A percentile compares a stretch with the other conserved stretches of the same genome.
Conservation (phyloP, 495 filamentous ascomycete genomes). For the Neurospora hispaniola region DNA sequence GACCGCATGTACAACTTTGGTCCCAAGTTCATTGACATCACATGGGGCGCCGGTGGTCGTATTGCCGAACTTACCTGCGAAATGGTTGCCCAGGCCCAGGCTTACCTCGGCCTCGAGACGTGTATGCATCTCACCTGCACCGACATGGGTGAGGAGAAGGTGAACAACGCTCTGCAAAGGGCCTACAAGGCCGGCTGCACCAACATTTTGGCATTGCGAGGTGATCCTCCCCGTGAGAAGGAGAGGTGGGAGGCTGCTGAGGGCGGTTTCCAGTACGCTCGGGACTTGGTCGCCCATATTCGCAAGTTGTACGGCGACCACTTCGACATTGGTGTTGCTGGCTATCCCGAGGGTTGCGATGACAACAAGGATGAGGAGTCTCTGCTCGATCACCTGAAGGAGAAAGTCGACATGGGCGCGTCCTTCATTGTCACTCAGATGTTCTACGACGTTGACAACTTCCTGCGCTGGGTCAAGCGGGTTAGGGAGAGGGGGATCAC, state of each 20-base stretch:
- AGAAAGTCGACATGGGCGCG: conserved; percentile 92
- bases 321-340: conserved; percentile 96
- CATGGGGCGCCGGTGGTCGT: conserved; percentile 93
- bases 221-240: conserved; percentile 89
- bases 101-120: conserved; percentile 93
- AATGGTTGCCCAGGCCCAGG: conserved; percentile 95
- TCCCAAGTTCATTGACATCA: conserved; percentile 94
- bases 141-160: conserved; percentile 86
- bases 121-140: conserved; percentile 99
- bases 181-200: conserved; percentile 95
- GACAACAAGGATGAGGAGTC: conserved; percentile 77
- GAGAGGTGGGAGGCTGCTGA: conserved; percentile 85
- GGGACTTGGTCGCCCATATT: conserved; percentile 90
- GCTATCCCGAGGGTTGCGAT: conserved; percentile 93
- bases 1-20: conserved; percentile 95
- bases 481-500: conserved; percentile 75
- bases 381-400: conserved; percentile 87
- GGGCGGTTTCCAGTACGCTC: conserved; percentile 82
- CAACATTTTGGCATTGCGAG: conserved; percentile 91
- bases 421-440: conserved; percentile 96
- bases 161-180: conserved; percentile 76
- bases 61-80: conserved; percentile 88
- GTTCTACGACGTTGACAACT: conserved; percentile 97
- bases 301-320: conserved; percentile 81
- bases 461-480: conserved; percentile 79